Percentiles rank a stretch among this genome's conserved stretches.
Conservation (phyloP, 768 basidiomycete genomes). For the Lyophyllum semitale region DNA sequence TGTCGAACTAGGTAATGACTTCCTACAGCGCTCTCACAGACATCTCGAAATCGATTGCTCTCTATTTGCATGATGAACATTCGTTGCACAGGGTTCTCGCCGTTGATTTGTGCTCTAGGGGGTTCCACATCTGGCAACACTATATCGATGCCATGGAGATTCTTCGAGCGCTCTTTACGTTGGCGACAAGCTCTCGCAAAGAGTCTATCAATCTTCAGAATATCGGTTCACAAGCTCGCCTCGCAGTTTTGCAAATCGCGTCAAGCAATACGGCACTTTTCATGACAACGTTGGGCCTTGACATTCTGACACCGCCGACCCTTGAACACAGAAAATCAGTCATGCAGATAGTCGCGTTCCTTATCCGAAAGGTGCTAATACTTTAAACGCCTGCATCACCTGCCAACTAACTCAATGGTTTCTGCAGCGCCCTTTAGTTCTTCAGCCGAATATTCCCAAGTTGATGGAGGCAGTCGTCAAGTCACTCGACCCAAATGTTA, state of each 20-base stretch:
- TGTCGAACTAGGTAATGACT: background rate
- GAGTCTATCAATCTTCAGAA: constrained; percentile 71
- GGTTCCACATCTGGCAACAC: constrained; percentile 93
- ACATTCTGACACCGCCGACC: constrained; percentile 78
- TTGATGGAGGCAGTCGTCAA: constrained; percentile 96
- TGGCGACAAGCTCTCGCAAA: constrained; percentile 74
- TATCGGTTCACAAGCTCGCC: constrained; percentile 74
- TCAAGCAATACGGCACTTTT: constrained; percentile 82
- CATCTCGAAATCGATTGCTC: constrained; percentile 78
- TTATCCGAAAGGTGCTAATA: constrained; percentile 80
- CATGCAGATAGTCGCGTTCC: constrained; percentile 90
- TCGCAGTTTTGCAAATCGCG: constrained; percentile 85
- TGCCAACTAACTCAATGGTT: background rate
- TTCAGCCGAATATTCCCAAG: constrained; percentile 81
- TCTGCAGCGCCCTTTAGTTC: constrained; percentile 73
- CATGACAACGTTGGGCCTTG: constrained; percentile 91
- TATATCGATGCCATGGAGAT: constrained; percentile 90
- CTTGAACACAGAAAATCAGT: constrained; percentile 83
- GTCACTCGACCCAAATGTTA: constrained; percentile 90
- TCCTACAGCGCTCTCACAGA: constrained; percentile 70
- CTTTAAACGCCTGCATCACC: background rate
- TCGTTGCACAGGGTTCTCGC: constrained; percentile 71
- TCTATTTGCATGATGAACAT: constrained; percentile 76
- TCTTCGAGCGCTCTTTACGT: constrained; percentile 76
- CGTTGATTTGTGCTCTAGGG: constrained; percentile 87